Conservation (phyloP, 805 yeast species). For the Grigorovia jiainica region DNA sequence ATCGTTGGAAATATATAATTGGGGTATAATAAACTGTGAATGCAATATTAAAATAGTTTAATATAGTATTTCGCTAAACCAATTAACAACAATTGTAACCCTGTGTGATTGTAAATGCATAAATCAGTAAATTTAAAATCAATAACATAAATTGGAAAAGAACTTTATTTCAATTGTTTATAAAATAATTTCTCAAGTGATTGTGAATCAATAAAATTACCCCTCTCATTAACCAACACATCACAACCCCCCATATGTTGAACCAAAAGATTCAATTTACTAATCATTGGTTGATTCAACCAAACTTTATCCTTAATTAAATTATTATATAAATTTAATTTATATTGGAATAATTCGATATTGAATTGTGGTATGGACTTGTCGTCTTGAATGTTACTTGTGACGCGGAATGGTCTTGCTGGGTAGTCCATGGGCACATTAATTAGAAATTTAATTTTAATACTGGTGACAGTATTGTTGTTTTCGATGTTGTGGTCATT, state of each 20-base stretch:
- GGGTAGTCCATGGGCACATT: slow-evolving; percentile 22
- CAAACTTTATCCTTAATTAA: background rate
- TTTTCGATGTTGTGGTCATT: slow-evolving; percentile 1
- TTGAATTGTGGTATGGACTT: slow-evolving; percentile 1
- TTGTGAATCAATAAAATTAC: background rate
- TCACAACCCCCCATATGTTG: background rate
- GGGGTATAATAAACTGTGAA: too few relatives aligned
- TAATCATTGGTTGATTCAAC: slow-evolving; percentile 8
- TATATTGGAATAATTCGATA: too few relatives aligned
- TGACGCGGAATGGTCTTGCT: slow-evolving; percentile 10
- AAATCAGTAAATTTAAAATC: too few relatives aligned
- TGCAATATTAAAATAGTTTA: too few relatives aligned
- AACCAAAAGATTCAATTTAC: slow-evolving; percentile 16
- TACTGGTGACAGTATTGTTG: background rate
- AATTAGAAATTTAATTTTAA: slow-evolving; percentile 7
- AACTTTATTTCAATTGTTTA: background rate
- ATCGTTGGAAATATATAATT: too few relatives aligned
- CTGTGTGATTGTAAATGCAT: too few relatives aligned
- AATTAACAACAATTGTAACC: too few relatives aligned
- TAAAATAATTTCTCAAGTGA: background rate
- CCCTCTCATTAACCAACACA: background rate
- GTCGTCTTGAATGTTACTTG: slow-evolving; percentile 4
- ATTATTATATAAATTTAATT: background rate
- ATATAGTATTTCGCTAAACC: too few relatives aligned
- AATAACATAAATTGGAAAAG: too few relatives aligned